phyloP scores from a whole-genome alignment of 1,284 basidiomycete species.

The Microbotryum violaceum region DNA sequence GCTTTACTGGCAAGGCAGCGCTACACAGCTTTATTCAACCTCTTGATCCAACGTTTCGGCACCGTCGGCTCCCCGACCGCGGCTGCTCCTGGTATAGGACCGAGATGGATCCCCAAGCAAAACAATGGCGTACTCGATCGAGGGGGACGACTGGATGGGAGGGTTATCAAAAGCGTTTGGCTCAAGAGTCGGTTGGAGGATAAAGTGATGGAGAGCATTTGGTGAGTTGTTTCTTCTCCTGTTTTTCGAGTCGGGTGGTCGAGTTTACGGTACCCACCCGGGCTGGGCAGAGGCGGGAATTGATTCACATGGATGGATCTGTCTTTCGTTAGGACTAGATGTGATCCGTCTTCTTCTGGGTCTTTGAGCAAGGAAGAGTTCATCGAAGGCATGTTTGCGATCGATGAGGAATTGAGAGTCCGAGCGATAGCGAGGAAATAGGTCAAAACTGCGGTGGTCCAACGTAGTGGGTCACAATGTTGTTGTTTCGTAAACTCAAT shows the following conservation, averaged over 20 bases:
- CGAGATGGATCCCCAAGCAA: background rate
- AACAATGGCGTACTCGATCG: too few species aligned
- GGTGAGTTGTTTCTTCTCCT: constrained; percentile 15
- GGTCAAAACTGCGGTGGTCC: background rate
- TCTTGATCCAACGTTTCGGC: background rate
- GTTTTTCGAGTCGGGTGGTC: background rate
- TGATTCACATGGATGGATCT: background rate
- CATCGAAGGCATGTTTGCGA: constrained; percentile 68
- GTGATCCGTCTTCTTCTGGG: constrained; percentile 52
- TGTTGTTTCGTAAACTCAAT: background rate
- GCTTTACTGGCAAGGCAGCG: constrained; percentile 9
- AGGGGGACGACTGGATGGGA: background rate
- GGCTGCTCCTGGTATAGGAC: background rate
- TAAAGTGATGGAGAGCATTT: constrained; percentile 5
- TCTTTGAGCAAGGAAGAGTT: constrained; percentile 58
- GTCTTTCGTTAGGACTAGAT: constrained; percentile 52
- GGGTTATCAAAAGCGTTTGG: constrained; percentile 14
- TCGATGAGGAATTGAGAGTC: constrained; percentile 62
- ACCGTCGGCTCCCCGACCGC: too few species aligned
- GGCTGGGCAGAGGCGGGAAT: too few species aligned
- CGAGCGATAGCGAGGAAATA: background rate
- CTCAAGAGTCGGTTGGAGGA: constrained; percentile 12
- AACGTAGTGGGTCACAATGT: background rate
- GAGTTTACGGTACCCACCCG: too few species aligned
- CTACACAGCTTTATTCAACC: constrained; percentile 17